These are phyloP conservation scores for Xylariaceae sp. DNA, from an alignment of 2,329 filamentous ascomycete species.

Conservation along the genomic window DNA sequence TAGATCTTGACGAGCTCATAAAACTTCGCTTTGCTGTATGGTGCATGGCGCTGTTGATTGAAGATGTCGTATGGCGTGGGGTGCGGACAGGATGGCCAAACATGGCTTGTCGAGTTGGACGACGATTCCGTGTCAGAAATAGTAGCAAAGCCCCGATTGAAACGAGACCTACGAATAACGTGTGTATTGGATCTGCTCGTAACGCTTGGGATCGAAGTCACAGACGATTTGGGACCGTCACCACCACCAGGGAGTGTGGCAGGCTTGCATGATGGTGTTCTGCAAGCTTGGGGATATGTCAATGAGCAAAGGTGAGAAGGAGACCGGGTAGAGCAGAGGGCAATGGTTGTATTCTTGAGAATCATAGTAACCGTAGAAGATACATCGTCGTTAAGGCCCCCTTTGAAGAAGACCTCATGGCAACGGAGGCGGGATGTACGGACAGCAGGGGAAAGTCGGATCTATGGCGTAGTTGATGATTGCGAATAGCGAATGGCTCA, in stretches of 20 bases:
- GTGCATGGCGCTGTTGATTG: conserved; percentile 48
- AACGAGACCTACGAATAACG: no score
- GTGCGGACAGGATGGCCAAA: conserved; percentile 44
- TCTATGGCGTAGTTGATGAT: no score
- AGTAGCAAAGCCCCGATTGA: conserved; percentile 20
- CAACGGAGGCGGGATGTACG: background rate
- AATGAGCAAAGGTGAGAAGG: conserved; percentile 13
- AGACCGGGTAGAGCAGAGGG: conserved; percentile 21
- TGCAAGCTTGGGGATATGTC: conserved; percentile 8
- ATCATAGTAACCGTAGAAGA: conserved; percentile 21
- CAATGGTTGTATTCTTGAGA: conserved; percentile 24
- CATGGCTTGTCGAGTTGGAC: conserved; percentile 10
- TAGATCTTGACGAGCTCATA: conserved; percentile 94
- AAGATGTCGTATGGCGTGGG: conserved; percentile 93
- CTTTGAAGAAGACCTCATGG: background rate
- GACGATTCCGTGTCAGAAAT: conserved; percentile 17
- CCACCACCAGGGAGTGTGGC: no score
- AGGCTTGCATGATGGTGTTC: conserved; percentile 23
- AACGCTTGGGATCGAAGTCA: no score
- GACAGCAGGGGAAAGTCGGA: no score
- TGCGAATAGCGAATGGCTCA: no score
- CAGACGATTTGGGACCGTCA: no score
- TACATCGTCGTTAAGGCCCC: background rate
- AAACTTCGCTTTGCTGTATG: conserved; percentile 80
- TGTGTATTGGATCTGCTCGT: no score